Conservation (phyloP, 176 grass and related monocot species). For the Hsuehochloa calcarea region DNA sequence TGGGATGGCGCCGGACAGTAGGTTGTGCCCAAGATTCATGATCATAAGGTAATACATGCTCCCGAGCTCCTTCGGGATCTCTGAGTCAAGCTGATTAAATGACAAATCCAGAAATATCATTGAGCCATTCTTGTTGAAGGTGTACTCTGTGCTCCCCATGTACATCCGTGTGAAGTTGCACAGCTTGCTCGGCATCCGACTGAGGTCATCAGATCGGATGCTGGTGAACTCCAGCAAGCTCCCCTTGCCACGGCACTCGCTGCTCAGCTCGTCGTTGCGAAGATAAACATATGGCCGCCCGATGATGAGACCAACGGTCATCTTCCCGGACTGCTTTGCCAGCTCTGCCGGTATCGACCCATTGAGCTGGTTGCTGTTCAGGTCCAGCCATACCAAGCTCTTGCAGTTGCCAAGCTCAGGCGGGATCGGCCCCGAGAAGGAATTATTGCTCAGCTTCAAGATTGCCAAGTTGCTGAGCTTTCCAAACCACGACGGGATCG, state of each 20-base stretch:
- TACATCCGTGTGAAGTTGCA: slow-evolving; percentile 86
- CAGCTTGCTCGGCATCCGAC: slow-evolving; percentile 59
- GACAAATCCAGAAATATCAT: slow-evolving; percentile 96
- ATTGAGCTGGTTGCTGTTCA: slow-evolving; percentile 74
- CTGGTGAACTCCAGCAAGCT: slow-evolving; percentile 77
- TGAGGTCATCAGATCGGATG: slow-evolving; percentile 64
- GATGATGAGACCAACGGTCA: slow-evolving; percentile 53
- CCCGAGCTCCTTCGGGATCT: slow-evolving; percentile 71
- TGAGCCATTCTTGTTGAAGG: slow-evolving; percentile 73
- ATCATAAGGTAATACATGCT: slow-evolving; percentile 87
- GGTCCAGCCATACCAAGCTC: slow-evolving; percentile 84
- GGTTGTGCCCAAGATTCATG: slow-evolving; percentile 85
- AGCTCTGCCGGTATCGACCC: slow-evolving; percentile 73
- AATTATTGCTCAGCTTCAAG: slow-evolving; percentile 88
- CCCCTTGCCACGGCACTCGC: slow-evolving; percentile 64
- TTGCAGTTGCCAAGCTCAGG: slow-evolving; percentile 82
- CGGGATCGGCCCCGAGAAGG: slow-evolving; percentile 72
- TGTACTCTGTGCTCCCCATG: slow-evolving; percentile 74
- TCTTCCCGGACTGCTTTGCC: slow-evolving; percentile 73
- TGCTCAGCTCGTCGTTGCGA: slow-evolving; percentile 70
- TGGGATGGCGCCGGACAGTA: slow-evolving; percentile 66
- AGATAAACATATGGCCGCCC: slow-evolving; percentile 62
- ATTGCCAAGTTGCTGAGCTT: slow-evolving; percentile 62
- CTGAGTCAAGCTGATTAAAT: slow-evolving; percentile 61
- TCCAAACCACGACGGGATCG: slow-evolving; percentile 75